These are phyloP conservation scores for Bryoglossum gracile DNA, from an alignment of 495 filamentous ascomycete genomes.

Conservation along the genomic window DNA sequence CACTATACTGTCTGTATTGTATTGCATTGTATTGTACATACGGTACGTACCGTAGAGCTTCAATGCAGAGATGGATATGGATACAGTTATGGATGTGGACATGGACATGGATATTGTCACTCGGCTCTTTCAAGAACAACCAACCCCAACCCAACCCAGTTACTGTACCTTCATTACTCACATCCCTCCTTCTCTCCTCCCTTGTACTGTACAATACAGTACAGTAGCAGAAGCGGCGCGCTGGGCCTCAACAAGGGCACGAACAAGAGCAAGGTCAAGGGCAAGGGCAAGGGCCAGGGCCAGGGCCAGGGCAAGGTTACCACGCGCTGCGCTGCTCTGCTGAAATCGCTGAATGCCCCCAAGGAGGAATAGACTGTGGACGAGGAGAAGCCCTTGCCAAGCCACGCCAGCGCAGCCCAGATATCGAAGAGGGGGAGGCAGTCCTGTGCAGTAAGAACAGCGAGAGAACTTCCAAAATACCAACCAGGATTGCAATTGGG, in stretches of 20 bases:
- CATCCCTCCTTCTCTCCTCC: too few relatives aligned
- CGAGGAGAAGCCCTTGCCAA: constrained; percentile 4
- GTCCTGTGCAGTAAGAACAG: constrained; percentile 4
- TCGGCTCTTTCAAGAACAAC: too few relatives aligned
- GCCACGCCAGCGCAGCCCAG: neutral
- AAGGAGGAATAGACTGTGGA: neutral
- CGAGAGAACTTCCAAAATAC: too few relatives aligned
- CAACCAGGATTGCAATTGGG: too few relatives aligned
- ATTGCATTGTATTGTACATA: too few relatives aligned
- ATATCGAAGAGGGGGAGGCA: neutral
- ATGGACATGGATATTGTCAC: too few relatives aligned
- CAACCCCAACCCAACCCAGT: too few relatives aligned
- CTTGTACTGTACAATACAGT: neutral
- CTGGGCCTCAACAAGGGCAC: neutral
- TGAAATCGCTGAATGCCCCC: neutral
- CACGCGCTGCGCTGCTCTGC: neutral
- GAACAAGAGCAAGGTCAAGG: neutral
- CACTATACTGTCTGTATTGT: too few relatives aligned
- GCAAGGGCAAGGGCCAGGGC: neutral
- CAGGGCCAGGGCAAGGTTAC: neutral
- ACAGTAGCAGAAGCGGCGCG: neutral
- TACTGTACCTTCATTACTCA: too few relatives aligned
- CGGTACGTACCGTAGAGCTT: too few relatives aligned
- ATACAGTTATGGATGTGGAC: too few relatives aligned
- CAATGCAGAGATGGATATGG: too few relatives aligned